Percentiles rank a stretch among this genome's conserved stretches.
Evolutionary conservation across 805 yeast genomes (phyloP).

Genomic region (Sugiyamaella chiloensis): DNA sequence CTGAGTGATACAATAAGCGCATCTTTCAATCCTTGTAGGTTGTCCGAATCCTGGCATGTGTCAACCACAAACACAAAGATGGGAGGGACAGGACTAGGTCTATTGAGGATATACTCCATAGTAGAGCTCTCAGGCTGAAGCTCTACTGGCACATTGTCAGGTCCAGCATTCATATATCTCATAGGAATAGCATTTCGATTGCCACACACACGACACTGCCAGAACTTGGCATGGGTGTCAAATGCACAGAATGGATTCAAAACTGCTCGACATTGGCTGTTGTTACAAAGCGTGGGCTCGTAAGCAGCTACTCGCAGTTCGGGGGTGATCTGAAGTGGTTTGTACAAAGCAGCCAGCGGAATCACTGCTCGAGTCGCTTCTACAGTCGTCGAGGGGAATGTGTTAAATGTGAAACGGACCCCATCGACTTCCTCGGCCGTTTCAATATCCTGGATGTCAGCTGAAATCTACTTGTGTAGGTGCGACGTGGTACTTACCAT

Average conservation of each 20-base stretch:
- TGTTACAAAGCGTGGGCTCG: conserved; percentile 73
- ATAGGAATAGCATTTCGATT: conserved; percentile 75
- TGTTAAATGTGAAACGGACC: conserved; percentile 69
- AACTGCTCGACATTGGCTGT: conserved; percentile 64
- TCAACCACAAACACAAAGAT: conserved; percentile 82
- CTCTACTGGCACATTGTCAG: conserved; percentile 78
- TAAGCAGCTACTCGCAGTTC: conserved; percentile 67
- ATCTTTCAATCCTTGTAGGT: conserved; percentile 77
- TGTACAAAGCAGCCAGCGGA: conserved; percentile 84
- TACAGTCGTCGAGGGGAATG: conserved; percentile 75
- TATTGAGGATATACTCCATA: conserved; percentile 76
- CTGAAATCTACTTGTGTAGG: too few relatives aligned
- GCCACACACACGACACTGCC: conserved; percentile 85
- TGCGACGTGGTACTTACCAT: too few relatives aligned
- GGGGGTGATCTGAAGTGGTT: conserved; percentile 74
- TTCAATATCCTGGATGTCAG: conserved; percentile 41
- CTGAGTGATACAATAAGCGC: conserved; percentile 71
- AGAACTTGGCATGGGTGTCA: conserved; percentile 67
- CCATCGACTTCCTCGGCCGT: conserved; percentile 54
- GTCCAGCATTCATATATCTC: conserved; percentile 72
- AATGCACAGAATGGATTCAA: conserved; percentile 73
- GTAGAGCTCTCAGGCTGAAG: conserved; percentile 64
- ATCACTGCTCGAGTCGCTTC: conserved; percentile 83
- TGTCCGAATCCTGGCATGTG: conserved; percentile 82
- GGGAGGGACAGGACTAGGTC: conserved; percentile 65